Base-by-base conservation (phyloP, 257 asterid genomes). In the Nicotiana tomentosiformis region DNA sequence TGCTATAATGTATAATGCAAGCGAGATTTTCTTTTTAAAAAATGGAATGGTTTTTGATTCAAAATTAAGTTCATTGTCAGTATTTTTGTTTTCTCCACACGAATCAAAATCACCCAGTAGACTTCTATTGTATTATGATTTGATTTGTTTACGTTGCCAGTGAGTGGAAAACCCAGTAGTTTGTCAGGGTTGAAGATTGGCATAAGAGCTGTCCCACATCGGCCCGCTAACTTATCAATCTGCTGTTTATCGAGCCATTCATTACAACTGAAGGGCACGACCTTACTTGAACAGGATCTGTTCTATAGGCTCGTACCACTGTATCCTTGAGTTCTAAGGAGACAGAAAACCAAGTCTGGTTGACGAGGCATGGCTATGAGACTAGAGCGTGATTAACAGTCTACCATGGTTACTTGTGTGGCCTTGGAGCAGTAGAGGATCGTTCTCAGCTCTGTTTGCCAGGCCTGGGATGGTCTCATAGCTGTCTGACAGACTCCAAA, bases 161-260 rank as follows among this genome's bases (percentile, higher is more conserved):
- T 26, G 74, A 32, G 74, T 35, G 23, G 1, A 7, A 30, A 30
- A 5, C 14, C 30, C 14, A 65, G 5, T 65, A 65, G 23, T 32
- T 66, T 43, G 46, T 39, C 46, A 39, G 46, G 46, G 46, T 37
- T 37, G 43, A 37, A 37, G 43, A 0, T 0, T 12, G 39, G 43
- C 12, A 0, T 66, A 15, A 29, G 51, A 33, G 1, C 4, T 2
- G 9, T 17, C 30, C 77, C 77, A 18, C 30, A 35, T 68, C 30
- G 30, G 29, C 1, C 30, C 4, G 0, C 1, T 5, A 18, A 9
- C 32, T 2, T 37, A 10, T 9, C 0, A 0, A 0, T 37, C 1
- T 37, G 55, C 0, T 37, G 9, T 18, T 68, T 18, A 9, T 35
- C 0, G 0, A 2, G 51, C 0, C 51, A 2, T 9, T 43, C 10